A percentile compares a stretch with the other conserved stretches of the same genome.
Evolutionary conservation across 148 eudicot species (phyloP).

Genomic region (Cornus kousa): DNA sequence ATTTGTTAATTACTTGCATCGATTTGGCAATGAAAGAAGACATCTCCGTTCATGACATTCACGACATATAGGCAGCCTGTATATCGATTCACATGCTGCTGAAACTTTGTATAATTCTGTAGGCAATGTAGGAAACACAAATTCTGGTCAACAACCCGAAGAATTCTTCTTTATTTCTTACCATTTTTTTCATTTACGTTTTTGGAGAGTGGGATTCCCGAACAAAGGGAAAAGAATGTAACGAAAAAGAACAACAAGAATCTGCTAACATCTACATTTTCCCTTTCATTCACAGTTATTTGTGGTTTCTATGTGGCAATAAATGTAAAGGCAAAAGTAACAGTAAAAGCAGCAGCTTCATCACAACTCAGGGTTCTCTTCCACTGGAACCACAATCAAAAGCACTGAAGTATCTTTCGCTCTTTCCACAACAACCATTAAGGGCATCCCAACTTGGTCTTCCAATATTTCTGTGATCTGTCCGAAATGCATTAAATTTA

Average conservation of each 20-base stretch:
- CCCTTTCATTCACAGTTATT: neutral
- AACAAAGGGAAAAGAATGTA: neutral
- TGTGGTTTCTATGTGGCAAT: neutral
- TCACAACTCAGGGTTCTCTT: neutral
- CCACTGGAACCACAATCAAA: conserved; percentile 9
- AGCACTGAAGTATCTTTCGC: neutral
- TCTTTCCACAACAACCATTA: conserved; percentile 11
- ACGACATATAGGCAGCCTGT: too few relatives aligned
- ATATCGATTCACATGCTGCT: too few relatives aligned
- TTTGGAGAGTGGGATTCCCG: neutral
- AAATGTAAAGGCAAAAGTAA: neutral
- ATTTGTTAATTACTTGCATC: too few relatives aligned
- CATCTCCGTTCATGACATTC: too few relatives aligned
- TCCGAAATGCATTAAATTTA: neutral
- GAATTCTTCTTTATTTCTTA: too few relatives aligned
- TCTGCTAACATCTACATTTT: neutral
- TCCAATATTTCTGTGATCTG: neutral
- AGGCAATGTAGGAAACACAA: too few relatives aligned
- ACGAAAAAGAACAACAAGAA: neutral
- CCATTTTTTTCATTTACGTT: neutral
- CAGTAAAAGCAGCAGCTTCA: neutral
- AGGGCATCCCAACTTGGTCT: conserved; percentile 3
- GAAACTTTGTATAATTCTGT: too few relatives aligned
- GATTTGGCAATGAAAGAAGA: too few relatives aligned
- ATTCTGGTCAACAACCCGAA: too few relatives aligned